Conservation (phyloP, 2,329 filamentous ascomycete genomes). For the Arthrobotrys pseudoclavata region DNA sequence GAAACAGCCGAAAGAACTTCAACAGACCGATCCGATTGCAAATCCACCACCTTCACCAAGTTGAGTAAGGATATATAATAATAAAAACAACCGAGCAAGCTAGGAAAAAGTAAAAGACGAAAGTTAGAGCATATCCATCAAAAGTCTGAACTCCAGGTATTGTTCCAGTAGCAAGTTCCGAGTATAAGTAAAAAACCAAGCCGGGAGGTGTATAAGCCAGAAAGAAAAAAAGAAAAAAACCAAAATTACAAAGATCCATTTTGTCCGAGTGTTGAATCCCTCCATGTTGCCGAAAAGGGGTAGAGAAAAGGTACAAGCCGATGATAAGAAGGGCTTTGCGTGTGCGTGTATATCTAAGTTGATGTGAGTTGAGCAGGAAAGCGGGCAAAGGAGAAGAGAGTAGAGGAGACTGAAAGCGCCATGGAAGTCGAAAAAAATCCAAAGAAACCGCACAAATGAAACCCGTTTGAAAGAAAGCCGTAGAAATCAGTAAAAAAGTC, state of each 20-base stretch:
- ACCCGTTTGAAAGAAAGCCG: constrained; percentile 10
- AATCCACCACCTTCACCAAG: not conserved
- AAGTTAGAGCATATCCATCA: not conserved
- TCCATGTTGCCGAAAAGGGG: constrained; percentile 30
- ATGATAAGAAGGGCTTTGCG: constrained; percentile 23
- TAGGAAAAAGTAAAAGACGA: not conserved
- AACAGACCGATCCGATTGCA: not conserved
- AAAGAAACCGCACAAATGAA: constrained; percentile 7
- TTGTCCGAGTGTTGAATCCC: constrained; percentile 20
- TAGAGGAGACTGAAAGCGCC: constrained; percentile 15
- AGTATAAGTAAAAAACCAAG: not conserved
- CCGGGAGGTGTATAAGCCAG: not conserved
- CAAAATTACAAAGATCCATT: not conserved
- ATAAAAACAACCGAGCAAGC: not conserved
- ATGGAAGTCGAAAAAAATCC: constrained; percentile 19
- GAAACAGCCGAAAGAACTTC: not conserved
- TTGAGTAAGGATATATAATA: not conserved
- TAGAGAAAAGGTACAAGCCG: constrained; percentile 4
- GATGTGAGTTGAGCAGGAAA: not conserved
- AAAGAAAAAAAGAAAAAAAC: not conserved
- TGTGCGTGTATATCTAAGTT: constrained; percentile 43
- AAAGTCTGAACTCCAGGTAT: constrained; percentile 21
- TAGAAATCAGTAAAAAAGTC: constrained; percentile 21
- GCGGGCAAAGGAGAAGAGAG: constrained; percentile 8
- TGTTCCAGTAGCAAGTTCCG: not conserved